These are phyloP conservation scores for Rhodomyrtus psidioides DNA, from an alignment of 441 rosid genomes.

Conservation along the genomic window DNA sequence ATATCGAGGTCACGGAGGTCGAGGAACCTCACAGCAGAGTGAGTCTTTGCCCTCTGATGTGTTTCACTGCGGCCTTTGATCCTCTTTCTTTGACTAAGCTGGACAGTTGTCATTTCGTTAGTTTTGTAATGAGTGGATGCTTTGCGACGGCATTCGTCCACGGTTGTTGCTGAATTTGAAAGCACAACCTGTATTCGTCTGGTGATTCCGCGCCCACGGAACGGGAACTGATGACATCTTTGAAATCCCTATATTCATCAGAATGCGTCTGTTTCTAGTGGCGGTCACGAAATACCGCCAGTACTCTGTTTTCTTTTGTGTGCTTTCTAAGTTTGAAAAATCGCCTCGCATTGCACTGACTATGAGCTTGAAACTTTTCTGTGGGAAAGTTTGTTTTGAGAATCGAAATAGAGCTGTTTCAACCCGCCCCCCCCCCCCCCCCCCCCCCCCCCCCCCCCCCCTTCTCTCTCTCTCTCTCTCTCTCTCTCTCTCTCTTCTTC, in stretches of 20 bases:
- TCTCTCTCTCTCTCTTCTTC: no score
- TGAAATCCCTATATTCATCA: not conserved
- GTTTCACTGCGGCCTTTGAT: not conserved
- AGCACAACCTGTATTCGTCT: not conserved
- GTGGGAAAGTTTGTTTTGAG: not conserved
- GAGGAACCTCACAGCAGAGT: conserved; percentile 66
- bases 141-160: not conserved
- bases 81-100: not conserved
- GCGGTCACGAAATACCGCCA: not conserved
- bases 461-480: no score
- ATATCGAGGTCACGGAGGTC: conserved; percentile 48
- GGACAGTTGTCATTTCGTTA: not conserved
- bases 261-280: not conserved
- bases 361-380: not conserved
- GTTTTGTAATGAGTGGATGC: not conserved
- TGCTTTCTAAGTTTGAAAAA: not conserved
- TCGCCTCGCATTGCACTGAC: not conserved
- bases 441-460: no score
- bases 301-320: not conserved
- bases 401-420: not conserved
- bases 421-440: no score
- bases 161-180: not conserved
- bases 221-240: not conserved
- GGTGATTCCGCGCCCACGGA: not conserved
- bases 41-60: conserved; percentile 3